A percentile compares a stretch with the other conserved stretches of the same genome.
Conservation (phyloP, 2,329 filamentous ascomycete species). For the Aureobasidium sp. region DNA sequence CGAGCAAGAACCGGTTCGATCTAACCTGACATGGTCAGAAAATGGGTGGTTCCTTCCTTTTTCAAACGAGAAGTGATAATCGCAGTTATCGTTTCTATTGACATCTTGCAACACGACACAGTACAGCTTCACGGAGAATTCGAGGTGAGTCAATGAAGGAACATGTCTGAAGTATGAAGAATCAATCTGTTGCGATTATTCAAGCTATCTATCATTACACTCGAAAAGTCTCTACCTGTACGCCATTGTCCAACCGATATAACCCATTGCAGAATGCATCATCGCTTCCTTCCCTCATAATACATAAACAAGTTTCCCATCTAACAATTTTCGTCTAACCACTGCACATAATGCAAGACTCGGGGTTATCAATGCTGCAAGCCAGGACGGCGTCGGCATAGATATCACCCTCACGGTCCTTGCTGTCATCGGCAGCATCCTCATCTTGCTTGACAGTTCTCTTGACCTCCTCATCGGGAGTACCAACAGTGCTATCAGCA, state of each 20-base stretch:
- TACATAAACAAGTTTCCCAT: constrained; percentile 3
- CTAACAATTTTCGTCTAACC: constrained; percentile 47
- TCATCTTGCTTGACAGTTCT: constrained; percentile 54
- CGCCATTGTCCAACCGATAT: not conserved
- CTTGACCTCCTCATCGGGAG: constrained; percentile 53
- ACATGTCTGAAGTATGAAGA: not conserved
- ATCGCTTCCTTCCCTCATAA: constrained; percentile 5
- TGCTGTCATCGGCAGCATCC: constrained; percentile 61
- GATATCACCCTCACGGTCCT: constrained; percentile 78
- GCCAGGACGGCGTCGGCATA: constrained; percentile 86
- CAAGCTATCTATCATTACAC: constrained; percentile 12
- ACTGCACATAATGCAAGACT: constrained; percentile 94
- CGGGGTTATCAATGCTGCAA: constrained; percentile 96
- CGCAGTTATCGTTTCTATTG: too few relatives aligned
- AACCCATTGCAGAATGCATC: not conserved
- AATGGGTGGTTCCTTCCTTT: too few relatives aligned
- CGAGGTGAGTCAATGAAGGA: too few relatives aligned
- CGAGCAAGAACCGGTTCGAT: not conserved
- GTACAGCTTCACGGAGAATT: too few relatives aligned
- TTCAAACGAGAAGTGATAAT: too few relatives aligned
- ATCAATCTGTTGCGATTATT: not conserved
- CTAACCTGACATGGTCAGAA: not conserved
- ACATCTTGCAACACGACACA: too few relatives aligned
- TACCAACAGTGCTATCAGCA: constrained; percentile 52
- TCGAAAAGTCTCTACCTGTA: not conserved